Base-by-base conservation (phyloP, 352 stramenopile species). In the Globisporangium okanoganense region DNA sequence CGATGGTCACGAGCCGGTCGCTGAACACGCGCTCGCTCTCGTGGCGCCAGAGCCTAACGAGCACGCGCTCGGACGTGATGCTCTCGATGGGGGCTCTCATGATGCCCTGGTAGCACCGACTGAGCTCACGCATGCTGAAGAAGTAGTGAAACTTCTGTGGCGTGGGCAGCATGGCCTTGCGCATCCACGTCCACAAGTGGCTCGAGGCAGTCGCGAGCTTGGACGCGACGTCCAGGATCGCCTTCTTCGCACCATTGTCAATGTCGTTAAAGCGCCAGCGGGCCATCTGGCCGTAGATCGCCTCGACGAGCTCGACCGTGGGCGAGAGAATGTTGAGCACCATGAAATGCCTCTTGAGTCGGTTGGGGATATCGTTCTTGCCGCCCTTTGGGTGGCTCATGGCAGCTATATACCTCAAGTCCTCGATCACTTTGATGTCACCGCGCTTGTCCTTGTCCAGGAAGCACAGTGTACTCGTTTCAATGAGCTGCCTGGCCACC, bases 291-390 rank as follows among this genome's bases (percentile, higher is more conserved):
- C 87, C 87, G 55, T 91, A 97, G 55, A 97, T 97, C 13, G 82
- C 68, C 44, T 96, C 80, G 1, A 96, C 89, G 10, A 90, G 78
- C n/a, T 92, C 76, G 1, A 69, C 62, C 1, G 81, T 79, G 0
- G 89, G 87, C 25, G 88, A 67, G 22, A 93, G 64, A 18, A 97
- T 60, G 58, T 96, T 95, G 18, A 96, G 72, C 13, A 92, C 72
- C 56, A 97, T 87, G 69, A 97, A 97, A 57, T 96, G 89, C 1
- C 89, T 75, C 61, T 97, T 97, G 20, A 97, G 74, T 1, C 91
- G 75, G 65, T 92, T 94, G 27, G 91, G 89, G 24, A 96, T 87
- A 60, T 97, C 88, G 58, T 97, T 90, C 49, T 82, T 89, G 1
- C 81, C 85, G 1, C 73, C 75, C 18, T 65, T 73, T 0, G 81